Base-by-base conservation (phyloP, 2,329 filamentous ascomycete genomes). In the Bisporella sp. region DNA sequence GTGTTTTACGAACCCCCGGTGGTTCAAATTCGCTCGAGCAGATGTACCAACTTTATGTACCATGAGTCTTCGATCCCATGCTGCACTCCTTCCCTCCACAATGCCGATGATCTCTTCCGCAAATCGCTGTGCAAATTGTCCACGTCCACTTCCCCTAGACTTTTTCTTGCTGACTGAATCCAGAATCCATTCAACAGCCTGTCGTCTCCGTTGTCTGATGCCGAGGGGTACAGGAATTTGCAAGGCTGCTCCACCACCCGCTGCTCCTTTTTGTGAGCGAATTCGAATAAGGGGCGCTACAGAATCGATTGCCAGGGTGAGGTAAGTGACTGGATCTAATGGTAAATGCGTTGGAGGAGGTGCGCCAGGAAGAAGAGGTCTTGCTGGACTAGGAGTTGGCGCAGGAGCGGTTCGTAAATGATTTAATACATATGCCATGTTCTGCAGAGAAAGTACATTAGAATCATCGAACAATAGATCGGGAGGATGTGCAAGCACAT, bases 261-360 rank as follows among this genome's bases (percentile, higher is more conserved):
- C 88, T 35, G 87, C 80, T 59, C 89, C 90, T 62, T 82, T 82
- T 61, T 89, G 79, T 54, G 79, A 78, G 49, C 83, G 81, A 64
- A 99, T 84, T 58, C 86, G 85, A 63, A 99, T 74, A 12, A 99
- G 78, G 7, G 93, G 93, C 1, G 91, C 89, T 29, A 99, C 85
- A 7, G 89, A 95, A 75, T 99, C 93, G 62, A 99, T 84, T 32
- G 91, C 90, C 32, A 95, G 77, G 9, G 86, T 89, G 45, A 99
- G 83, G 72, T 97, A 99, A 49, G 88, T 79, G 49, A 95, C 77
- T 1, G 93, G 93, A 69, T 96, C 88, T 32, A 96, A 81, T 3
- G 93, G 90, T 7, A 99, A 84, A 61, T 92, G 84, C 4, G 78
- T 73, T 29, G 87, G 75, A 1, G 90, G 87, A 1, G 91, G 89